phyloP scores from a whole-genome alignment of 2,329 filamentous ascomycete genomes.

The Aspergillus pseudonomiae region DNA sequence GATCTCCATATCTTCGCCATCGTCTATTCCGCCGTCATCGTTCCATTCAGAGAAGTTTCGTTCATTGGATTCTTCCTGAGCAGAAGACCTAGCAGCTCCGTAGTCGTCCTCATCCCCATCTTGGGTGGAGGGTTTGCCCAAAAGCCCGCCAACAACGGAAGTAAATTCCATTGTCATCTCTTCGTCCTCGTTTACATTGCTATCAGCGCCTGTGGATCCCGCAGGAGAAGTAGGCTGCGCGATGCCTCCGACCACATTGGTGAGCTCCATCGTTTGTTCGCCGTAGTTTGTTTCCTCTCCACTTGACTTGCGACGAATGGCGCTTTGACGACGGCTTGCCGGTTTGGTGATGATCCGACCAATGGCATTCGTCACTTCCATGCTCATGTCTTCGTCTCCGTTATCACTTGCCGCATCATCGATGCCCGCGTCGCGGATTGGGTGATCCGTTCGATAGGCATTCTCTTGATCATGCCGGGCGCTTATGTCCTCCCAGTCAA shows the following conservation, averaged over 20 bases:
- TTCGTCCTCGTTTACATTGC: conserved; percentile 43
- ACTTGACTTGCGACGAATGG: conserved; percentile 47
- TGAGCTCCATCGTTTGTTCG: conserved; percentile 53
- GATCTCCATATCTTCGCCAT: conserved; percentile 63
- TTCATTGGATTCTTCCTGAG: conserved; percentile 23
- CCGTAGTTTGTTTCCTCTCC: conserved; percentile 50
- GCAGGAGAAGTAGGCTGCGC: conserved; percentile 29
- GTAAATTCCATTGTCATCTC: conserved; percentile 55
- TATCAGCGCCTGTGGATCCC: conserved; percentile 32
- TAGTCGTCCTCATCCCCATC: conserved; percentile 17
- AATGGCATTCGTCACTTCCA: conserved; percentile 87
- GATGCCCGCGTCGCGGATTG: conserved; percentile 9
- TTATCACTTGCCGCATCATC: conserved; percentile 40
- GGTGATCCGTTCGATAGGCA: conserved; percentile 36
- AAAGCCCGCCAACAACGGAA: conserved; percentile 46
- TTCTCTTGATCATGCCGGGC: conserved; percentile 51
- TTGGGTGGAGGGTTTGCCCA: conserved; percentile 31
- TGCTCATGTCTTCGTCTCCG: conserved; percentile 74
- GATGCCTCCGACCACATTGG: conserved; percentile 48
- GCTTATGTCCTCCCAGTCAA: conserved; percentile 48
- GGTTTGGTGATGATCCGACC: conserved; percentile 71
- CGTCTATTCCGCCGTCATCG: conserved; percentile 34
- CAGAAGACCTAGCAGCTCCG: conserved; percentile 13
- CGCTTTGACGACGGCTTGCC: conserved; percentile 35
- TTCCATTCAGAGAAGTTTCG: conserved; percentile 27